phyloP scores from a whole-genome alignment of 495 filamentous ascomycete species.

The Lichina pygmaea region DNA sequence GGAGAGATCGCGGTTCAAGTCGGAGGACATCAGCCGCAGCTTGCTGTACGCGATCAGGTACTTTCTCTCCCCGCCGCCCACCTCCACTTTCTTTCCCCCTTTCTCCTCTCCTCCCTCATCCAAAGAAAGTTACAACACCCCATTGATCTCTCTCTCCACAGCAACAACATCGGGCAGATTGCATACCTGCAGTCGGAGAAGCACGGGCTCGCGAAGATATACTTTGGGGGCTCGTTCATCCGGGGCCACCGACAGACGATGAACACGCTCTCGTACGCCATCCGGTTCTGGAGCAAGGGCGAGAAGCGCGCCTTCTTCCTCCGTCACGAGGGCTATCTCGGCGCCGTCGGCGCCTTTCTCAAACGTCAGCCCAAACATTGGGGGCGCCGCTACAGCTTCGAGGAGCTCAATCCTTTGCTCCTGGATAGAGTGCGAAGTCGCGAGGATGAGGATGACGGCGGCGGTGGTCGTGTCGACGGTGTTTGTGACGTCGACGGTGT shows the following conservation, averaged over 20 bases:
- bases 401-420: constrained; percentile 10
- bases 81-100: too few species aligned
- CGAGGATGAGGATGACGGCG: too few species aligned
- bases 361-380: constrained; percentile 77
- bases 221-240: constrained; percentile 94
- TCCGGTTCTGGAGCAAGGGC: constrained; percentile 90
- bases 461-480: too few species aligned
- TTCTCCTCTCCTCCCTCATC: not conserved
- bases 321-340: constrained; percentile 85
- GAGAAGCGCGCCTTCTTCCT: constrained; percentile 88
- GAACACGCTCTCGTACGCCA: constrained; percentile 85
- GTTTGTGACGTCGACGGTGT: not conserved
- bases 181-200: constrained; percentile 87
- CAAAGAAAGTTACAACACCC: too few species aligned
- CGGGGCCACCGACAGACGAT: constrained; percentile 91
- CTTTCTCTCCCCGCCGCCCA: constrained; percentile 1
- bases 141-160: constrained; percentile 10
- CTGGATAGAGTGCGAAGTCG: too few species aligned
- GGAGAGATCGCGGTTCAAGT: constrained; percentile 15
- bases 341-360: constrained; percentile 86
- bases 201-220: constrained; percentile 71
- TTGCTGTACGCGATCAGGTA: constrained; percentile 63
- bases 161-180: constrained; percentile 97
- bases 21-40: constrained; percentile 40
- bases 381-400: constrained; percentile 58